Percentiles rank a stretch among this genome's conserved stretches.
These are phyloP conservation scores for Ceratocystis eucalypticola DNA, from an alignment of 2,329 filamentous ascomycete genomes.

Conservation along the genomic window DNA sequence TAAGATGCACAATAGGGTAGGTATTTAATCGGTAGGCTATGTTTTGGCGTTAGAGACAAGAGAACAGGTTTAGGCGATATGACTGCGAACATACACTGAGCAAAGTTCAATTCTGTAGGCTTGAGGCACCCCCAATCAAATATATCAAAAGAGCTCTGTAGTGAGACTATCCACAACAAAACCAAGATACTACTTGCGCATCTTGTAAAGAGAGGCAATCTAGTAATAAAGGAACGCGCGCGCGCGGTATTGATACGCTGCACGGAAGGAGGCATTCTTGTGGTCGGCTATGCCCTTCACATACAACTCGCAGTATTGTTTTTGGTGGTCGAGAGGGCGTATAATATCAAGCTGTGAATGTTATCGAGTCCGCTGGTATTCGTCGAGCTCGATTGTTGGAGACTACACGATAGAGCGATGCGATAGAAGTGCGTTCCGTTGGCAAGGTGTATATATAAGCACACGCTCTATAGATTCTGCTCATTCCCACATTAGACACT, in stretches of 20 bases:
- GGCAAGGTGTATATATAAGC: no score
- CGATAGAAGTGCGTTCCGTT: no score
- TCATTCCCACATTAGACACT: no score
- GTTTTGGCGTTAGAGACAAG: background rate
- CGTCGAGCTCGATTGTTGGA: no score
- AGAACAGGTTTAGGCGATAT: background rate
- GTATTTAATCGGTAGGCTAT: constrained; percentile 87
- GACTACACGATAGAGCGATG: no score
- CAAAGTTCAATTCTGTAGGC: constrained; percentile 49
- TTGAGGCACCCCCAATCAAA: constrained; percentile 65
- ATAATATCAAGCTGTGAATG: no score
- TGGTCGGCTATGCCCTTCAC: background rate
- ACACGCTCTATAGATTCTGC: no score
- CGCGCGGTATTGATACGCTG: constrained; percentile 42
- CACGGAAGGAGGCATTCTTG: constrained; percentile 11
- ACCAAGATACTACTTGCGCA: constrained; percentile 38
- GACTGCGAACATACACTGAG: constrained; percentile 10
- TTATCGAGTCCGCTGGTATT: no score
- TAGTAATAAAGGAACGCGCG: constrained; percentile 66
- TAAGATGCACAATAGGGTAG: constrained; percentile 73
- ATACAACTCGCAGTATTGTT: no score
- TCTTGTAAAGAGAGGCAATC: constrained; percentile 80
- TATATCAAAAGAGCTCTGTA: constrained; percentile 59
- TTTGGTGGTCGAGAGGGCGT: no score
- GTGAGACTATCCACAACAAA: constrained; percentile 56